Evolutionary conservation across 345 rosid species (phyloP).

Genomic region (Ceriops tagal): DNA sequence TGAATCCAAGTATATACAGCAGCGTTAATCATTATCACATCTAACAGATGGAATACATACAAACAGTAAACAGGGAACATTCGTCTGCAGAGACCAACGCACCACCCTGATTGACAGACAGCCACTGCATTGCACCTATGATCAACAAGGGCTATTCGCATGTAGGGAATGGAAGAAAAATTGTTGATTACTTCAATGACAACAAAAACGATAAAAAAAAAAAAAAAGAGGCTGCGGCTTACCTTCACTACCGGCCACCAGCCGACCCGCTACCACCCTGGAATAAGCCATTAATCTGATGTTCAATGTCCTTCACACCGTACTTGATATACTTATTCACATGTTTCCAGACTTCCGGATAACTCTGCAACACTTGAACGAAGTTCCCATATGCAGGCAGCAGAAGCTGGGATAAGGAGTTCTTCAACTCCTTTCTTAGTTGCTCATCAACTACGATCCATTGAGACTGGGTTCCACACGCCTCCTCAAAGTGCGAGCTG

Average conservation of each 20-base stretch:
- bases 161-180: too few species aligned
- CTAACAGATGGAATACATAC: too few species aligned
- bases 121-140: too few species aligned
- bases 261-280: constrained; percentile 42
- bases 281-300: constrained; percentile 51
- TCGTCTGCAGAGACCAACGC: too few species aligned
- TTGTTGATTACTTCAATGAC: too few species aligned
- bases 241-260: constrained; percentile 53
- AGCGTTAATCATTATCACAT: too few species aligned
- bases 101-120: too few species aligned
- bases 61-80: too few species aligned
- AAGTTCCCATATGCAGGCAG: constrained; percentile 61
- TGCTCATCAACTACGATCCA: constrained; percentile 69
- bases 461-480: constrained; percentile 48
- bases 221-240: constrained; percentile 15
- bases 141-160: too few species aligned
- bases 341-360: constrained; percentile 54
- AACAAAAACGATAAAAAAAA: background rate
- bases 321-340: constrained; percentile 42
- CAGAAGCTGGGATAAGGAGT: constrained; percentile 41
- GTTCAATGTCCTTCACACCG: constrained; percentile 50
- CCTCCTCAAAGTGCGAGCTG: constrained; percentile 47
- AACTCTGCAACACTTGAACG: constrained; percentile 47
- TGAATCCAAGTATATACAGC: too few species aligned
- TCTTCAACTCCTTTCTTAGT: constrained; percentile 55